Evolutionary conservation across 306 rosid genomes (phyloP), one percentile per base, ranked within the genome.

Genomic region (Pterocarpus santalinus): DNA sequence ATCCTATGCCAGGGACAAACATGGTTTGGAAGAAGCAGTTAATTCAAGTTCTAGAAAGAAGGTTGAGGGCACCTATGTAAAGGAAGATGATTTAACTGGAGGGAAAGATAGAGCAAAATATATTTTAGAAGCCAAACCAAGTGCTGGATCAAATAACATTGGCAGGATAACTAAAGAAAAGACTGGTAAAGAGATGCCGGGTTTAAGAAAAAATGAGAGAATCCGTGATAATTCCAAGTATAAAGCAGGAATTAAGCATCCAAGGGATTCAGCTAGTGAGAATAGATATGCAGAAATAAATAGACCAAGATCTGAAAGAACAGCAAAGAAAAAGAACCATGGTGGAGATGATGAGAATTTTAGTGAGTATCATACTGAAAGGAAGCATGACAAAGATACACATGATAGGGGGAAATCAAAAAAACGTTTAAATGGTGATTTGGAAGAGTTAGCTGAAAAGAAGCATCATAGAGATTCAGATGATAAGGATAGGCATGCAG

Each of bases 1-100:
- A 85, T 74, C 83, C 63, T 76, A 70, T 43, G 65, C 75, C 39
- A 79, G 79, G 58, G 89, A 86, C 75, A 85, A 82, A 74, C 90
- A 30, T 38, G 58, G 61, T 38, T 58, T 56, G 1, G 84, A 80
- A 76, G 91, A 89, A 65, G 65, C 17, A n/a, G 82, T 70, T 63
- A 90, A 87, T 78, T 58, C 47, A 81, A 65, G 79, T 80, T 92
- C 94, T 61, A 80, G 89, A 82, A 87, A 86, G 87, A 88, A 85
- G 65, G 83, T 88, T 76, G 83, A 57, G 57, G 80, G 83, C 47
- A 58, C 47, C 80, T 83, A 65, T 66, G 73, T 65, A 56, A 90
- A 85, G 76, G 89, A 82, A 76, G 86, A 77, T 7, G 57, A 60
- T 81, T 65, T 69, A 79, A 69, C 75, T 80, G 87, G 74, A 78